Percentiles rank a stretch among this genome's conserved stretches.
phyloP scores from a whole-genome alignment of 2,329 filamentous ascomycete genomes.

The Ceratocystis colombiana region DNA sequence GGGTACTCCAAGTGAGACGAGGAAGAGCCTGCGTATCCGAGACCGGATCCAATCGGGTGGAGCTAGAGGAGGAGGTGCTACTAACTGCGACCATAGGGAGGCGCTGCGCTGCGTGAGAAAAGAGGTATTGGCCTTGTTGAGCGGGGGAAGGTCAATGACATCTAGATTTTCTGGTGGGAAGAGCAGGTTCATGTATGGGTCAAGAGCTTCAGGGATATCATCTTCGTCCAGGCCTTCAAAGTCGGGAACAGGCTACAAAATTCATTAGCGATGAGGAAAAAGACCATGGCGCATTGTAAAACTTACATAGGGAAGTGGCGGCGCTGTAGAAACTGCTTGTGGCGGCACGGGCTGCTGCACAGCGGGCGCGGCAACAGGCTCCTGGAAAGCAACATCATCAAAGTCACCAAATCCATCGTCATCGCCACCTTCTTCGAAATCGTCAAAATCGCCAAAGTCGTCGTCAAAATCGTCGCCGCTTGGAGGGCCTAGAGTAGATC shows the following conservation, averaged over 20 bases:
- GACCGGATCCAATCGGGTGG: slow-evolving; percentile 97
- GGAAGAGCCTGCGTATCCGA: slow-evolving; percentile 84
- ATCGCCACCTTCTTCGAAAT: slow-evolving; percentile 50
- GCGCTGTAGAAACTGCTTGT: slow-evolving; percentile 31
- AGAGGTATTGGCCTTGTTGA: slow-evolving; percentile 49
- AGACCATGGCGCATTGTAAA: neutral
- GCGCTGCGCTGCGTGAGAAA: slow-evolving; percentile 79
- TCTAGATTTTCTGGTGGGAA: slow-evolving; percentile 52
- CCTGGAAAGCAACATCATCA: slow-evolving; percentile 56
- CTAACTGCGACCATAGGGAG: slow-evolving; percentile 91
- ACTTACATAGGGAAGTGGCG: slow-evolving; percentile 40
- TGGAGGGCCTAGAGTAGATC: slow-evolving; percentile 24
- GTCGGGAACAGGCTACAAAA: slow-evolving; percentile 52
- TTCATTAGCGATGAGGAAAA: slow-evolving; percentile 20
- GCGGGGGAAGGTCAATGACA: slow-evolving; percentile 41
- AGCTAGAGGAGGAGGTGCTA: slow-evolving; percentile 85
- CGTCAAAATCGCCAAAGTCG: slow-evolving; percentile 55
- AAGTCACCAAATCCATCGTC: slow-evolving; percentile 57
- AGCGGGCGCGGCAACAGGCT: slow-evolving; percentile 35
- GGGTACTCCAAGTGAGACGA: slow-evolving; percentile 89
- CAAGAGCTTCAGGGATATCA: slow-evolving; percentile 50
- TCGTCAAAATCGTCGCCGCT: slow-evolving; percentile 44
- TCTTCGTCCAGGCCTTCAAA: slow-evolving; percentile 52
- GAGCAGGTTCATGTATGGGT: slow-evolving; percentile 56
- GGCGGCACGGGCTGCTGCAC: slow-evolving; percentile 27